Evolutionary conservation across 352 stramenopile genomes (phyloP).

Genomic region (Phytophthora melonis): DNA sequence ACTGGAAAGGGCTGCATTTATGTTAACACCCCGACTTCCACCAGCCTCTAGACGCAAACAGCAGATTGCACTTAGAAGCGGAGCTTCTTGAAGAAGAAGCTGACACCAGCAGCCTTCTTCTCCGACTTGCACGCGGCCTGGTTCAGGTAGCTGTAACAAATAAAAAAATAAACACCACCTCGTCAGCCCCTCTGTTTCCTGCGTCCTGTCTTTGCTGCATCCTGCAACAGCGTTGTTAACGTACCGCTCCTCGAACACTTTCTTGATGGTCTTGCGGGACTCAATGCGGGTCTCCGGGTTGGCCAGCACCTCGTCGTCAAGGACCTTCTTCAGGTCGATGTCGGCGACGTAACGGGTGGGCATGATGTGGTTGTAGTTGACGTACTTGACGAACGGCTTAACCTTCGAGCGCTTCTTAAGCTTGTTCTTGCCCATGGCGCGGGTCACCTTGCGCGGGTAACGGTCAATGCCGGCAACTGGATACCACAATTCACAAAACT

Average conservation of each 20-base stretch:
- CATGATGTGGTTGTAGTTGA: conserved; percentile 99
- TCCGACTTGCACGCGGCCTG: conserved; percentile 96
- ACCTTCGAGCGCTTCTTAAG: conserved; percentile 98
- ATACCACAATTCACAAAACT: conserved; percentile 7
- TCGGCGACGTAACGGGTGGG: conserved; percentile 99
- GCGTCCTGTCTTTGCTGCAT: not conserved
- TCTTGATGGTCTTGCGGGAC: conserved; percentile 99
- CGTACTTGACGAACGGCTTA: conserved; percentile 99
- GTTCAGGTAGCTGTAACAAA: conserved; percentile 84
- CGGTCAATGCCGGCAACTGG: conserved; percentile 95
- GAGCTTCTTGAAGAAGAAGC: conserved; percentile 99
- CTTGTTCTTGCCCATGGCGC: conserved; percentile 97
- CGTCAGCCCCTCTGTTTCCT: conserved; percentile 16
- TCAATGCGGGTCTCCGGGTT: conserved; percentile 89
- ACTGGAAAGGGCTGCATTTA: conserved; percentile 73
- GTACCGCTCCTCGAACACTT: conserved; percentile 99
- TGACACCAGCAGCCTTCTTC: conserved; percentile 98
- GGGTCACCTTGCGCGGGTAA: conserved; percentile 97
- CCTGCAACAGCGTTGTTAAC: conserved; percentile 11
- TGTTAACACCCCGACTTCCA: conserved; percentile 60
- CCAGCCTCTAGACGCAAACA: conserved; percentile 58
- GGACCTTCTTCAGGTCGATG: conserved; percentile 99
- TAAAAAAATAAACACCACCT: conserved; percentile 6
- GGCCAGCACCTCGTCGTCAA: conserved; percentile 89
- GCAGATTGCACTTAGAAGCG: conserved; percentile 94